phyloP scores from a whole-genome alignment of 1,284 basidiomycete genomes.

The Bjerkandera adusta region DNA sequence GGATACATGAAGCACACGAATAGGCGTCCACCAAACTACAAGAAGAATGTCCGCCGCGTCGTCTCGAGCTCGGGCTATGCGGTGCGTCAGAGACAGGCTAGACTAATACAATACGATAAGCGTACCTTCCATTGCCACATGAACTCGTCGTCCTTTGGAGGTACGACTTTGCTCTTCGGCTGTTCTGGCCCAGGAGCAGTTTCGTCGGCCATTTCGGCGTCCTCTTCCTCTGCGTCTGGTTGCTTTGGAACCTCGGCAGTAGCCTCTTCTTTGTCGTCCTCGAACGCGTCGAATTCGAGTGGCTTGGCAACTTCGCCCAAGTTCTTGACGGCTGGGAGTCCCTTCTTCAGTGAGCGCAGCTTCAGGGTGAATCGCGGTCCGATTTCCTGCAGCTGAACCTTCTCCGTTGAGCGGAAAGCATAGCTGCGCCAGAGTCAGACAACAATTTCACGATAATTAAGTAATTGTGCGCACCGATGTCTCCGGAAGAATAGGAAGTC shows the following conservation, averaged over 20 bases:
- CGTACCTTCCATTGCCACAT: slow-evolving; percentile 82
- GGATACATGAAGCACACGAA: not conserved
- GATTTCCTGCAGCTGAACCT: slow-evolving; percentile 95
- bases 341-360: slow-evolving; percentile 85
- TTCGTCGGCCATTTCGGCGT: slow-evolving; percentile 19
- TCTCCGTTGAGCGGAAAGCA: slow-evolving; percentile 88
- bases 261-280: slow-evolving; percentile 15
- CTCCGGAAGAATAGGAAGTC: slow-evolving; percentile 98
- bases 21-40: no score
- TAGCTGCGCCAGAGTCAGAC: slow-evolving; percentile 52
- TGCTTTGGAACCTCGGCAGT: slow-evolving; percentile 12
- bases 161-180: slow-evolving; percentile 29
- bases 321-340: slow-evolving; percentile 77
- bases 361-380: slow-evolving; percentile 98
- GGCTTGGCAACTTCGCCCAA: slow-evolving; percentile 58
- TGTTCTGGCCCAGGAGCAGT: slow-evolving; percentile 7
- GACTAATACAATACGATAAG: slow-evolving; percentile 3
- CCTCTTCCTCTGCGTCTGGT: slow-evolving; percentile 12
- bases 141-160: slow-evolving; percentile 67
- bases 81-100: slow-evolving; percentile 9
- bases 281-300: slow-evolving; percentile 61
- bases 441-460: not conserved
- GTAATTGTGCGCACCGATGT: slow-evolving; percentile 61
- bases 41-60: slow-evolving; percentile 76
- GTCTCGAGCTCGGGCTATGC: slow-evolving; percentile 74